Evolutionary conservation across 768 basidiomycete species (phyloP).

Genomic region (Infundibulicybe gibba): DNA sequence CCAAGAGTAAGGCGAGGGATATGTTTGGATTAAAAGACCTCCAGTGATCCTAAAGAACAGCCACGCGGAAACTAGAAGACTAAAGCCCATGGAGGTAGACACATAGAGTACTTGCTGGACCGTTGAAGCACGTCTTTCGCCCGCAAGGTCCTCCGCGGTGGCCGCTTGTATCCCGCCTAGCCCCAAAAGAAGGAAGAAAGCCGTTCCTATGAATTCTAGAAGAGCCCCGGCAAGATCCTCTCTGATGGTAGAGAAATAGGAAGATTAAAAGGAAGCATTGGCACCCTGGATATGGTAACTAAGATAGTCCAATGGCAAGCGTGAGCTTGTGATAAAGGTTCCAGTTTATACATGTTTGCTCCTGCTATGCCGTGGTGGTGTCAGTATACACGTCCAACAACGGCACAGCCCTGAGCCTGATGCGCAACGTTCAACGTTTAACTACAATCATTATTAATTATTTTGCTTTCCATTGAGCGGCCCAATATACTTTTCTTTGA

Average conservation of each 20-base stretch:
- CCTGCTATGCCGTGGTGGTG: too few relatives aligned
- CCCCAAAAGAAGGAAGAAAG: slow-evolving; percentile 61
- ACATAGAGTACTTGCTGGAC: slow-evolving; percentile 51
- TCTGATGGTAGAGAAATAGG: slow-evolving; percentile 17
- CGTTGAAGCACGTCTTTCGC: slow-evolving; percentile 17
- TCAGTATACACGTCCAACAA: too few relatives aligned
- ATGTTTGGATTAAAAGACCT: slow-evolving; percentile 67
- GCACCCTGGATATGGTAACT: too few relatives aligned
- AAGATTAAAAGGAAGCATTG: too few relatives aligned
- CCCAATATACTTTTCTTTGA: too few relatives aligned
- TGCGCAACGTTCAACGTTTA: too few relatives aligned
- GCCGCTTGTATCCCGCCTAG: slow-evolving; percentile 63
- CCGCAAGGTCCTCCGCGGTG: slow-evolving; percentile 26
- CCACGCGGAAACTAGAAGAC: slow-evolving; percentile 63
- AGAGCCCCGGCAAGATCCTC: slow-evolving; percentile 44
- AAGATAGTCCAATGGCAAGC: too few relatives aligned
- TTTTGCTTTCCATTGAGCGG: too few relatives aligned
- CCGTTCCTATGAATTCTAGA: slow-evolving; percentile 60
- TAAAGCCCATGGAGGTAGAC: slow-evolving; percentile 57
- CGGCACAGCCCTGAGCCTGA: too few relatives aligned
- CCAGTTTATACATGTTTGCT: too few relatives aligned
- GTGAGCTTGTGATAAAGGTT: too few relatives aligned
- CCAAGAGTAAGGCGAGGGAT: slow-evolving; percentile 53
- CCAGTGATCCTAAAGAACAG: slow-evolving; percentile 62
- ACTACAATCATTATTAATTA: too few relatives aligned